Percentiles rank a stretch among this genome's conserved stretches.
These are phyloP conservation scores for Chrysoporthe deuterocubensis DNA, from an alignment of 2,329 filamentous ascomycete genomes.

Conservation along the genomic window DNA sequence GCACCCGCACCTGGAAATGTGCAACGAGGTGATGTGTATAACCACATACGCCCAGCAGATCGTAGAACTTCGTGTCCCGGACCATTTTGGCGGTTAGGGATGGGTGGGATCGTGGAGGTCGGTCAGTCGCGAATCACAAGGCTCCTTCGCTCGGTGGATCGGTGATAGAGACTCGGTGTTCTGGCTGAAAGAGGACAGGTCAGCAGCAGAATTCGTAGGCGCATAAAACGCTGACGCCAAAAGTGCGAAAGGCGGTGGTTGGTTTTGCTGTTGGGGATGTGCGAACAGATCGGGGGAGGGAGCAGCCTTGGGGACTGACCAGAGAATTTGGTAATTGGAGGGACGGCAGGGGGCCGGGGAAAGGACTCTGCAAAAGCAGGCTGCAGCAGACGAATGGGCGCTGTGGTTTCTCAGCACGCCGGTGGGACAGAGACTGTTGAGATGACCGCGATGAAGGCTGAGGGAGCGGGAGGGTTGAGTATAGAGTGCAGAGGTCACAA, in stretches of 20 bases:
- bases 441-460: background rate
- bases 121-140: background rate
- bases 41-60: slow-evolving; percentile 71
- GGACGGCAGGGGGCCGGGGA: background rate
- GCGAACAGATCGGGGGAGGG: too few species aligned
- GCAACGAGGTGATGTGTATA: background rate
- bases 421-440: background rate
- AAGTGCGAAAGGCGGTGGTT: background rate
- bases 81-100: slow-evolving; percentile 61
- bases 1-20: background rate
- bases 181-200: background rate
- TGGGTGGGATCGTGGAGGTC: background rate
- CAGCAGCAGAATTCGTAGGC: background rate
- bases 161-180: background rate
- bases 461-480: background rate
- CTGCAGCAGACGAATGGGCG: background rate
- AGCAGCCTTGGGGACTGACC: slow-evolving; percentile 9
- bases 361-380: background rate
- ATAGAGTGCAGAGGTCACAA: background rate
- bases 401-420: background rate
- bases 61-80: slow-evolving; percentile 80
- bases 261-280: background rate
- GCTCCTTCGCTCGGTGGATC: background rate
- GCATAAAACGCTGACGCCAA: background rate
- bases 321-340: slow-evolving; percentile 13